phyloP scores from a whole-genome alignment of 352 stramenopile genomes.

The Globisporangium viniferum region DNA sequence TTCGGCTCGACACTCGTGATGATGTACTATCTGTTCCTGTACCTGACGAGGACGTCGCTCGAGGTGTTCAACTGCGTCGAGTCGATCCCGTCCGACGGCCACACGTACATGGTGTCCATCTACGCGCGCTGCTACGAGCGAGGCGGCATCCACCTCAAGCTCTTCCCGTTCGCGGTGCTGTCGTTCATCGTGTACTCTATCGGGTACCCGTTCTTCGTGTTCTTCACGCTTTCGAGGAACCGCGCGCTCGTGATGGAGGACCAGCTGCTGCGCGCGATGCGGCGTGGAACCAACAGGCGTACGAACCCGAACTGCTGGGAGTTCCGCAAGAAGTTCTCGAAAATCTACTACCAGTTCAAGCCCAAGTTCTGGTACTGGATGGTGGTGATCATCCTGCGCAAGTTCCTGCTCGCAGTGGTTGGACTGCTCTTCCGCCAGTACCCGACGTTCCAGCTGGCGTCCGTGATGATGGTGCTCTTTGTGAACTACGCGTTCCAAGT shows the following conservation, averaged over 20 bases:
- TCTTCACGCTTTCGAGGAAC: constrained; percentile 58
- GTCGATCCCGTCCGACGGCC: constrained; percentile 59
- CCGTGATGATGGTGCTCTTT: constrained; percentile 74
- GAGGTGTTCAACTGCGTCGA: constrained; percentile 78
- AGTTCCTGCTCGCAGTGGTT: constrained; percentile 64
- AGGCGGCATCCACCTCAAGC: constrained; percentile 50
- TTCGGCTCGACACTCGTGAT: constrained; percentile 74
- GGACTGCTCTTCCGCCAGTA: constrained; percentile 73
- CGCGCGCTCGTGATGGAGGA: constrained; percentile 61
- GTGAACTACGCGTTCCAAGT: constrained; percentile 74
- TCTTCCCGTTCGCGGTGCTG: constrained; percentile 63
- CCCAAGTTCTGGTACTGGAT: constrained; percentile 81
- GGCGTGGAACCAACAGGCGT: constrained; percentile 45
- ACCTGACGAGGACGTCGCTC: constrained; percentile 68
- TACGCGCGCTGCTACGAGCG: constrained; percentile 60
- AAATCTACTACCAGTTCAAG: constrained; percentile 89
- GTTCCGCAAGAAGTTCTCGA: constrained; percentile 74
- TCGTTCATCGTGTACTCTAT: constrained; percentile 71
- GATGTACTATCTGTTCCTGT: constrained; percentile 84
- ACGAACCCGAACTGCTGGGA: constrained; percentile 70
- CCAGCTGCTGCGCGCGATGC: constrained; percentile 58
- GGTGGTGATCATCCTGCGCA: constrained; percentile 74
- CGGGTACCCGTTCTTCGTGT: constrained; percentile 69
- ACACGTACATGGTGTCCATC: constrained; percentile 72
- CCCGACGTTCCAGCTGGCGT: constrained; percentile 70